Evolutionary conservation across 345 rosid species (phyloP), one percentile per base, ranked within the genome.

Genomic region (Lumnitzera racemosa): DNA sequence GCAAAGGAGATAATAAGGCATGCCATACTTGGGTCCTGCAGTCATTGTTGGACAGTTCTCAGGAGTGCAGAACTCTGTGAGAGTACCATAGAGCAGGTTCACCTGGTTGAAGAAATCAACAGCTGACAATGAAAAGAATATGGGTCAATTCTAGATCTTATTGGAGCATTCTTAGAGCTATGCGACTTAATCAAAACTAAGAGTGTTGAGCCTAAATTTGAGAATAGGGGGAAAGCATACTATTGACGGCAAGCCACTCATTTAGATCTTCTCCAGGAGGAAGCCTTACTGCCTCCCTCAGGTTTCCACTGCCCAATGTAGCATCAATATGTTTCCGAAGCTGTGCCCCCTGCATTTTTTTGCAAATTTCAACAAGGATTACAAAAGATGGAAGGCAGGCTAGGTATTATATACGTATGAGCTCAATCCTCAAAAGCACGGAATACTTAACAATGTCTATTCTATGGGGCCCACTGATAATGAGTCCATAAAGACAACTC

Each of bases 31-130:
- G 76, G 99, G 97, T 61, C 99, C 99, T 59, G 99, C 99, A 64
- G 90, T 81, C 99, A 94, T 94, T 59, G 99, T 90, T 73, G 99
- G 90, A 70, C 99, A 94, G 73, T 80, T 88, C 73, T 88, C 96
- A 31, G 92, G 82, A 13, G 97, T 94, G 67, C 99, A 94, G 79
- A 94, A 94, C 76, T 94, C 99, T 5, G 97, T 94, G 53, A 94
- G 90, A n/a, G 97, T 94, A 50, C 97, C 97, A 73, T 81, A 94
- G 64, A 94, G 92, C 76, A 94, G 87, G 77, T 94, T 94, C 90
- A 94, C 99, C 72, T 94, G 99, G 77, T 94, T 94, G 80, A 94
- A 94, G 88, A 94, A 92, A 81, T 92, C 98, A 73, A 92, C 98
- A 55, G 98, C 98, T 92, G 94, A 70, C 79, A 78, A 25, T 53